Percentiles rank a stretch among this genome's conserved stretches.
Conservation (phyloP, 2,329 filamentous ascomycete species). For the Diplodia corticola region DNA sequence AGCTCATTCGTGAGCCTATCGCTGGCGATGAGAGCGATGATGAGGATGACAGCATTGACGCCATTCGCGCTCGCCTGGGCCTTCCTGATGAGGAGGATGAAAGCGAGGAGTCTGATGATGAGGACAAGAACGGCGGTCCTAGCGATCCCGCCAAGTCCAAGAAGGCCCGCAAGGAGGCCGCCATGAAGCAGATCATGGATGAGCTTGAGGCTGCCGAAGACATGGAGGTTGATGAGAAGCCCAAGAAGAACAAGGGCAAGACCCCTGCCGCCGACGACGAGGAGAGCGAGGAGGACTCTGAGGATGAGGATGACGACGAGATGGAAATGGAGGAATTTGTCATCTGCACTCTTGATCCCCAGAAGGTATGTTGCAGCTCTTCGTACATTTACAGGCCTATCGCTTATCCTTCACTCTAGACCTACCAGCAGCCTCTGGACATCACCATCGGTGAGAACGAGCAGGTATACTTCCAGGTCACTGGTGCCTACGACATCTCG, state of each 20-base stretch:
- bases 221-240: conserved; percentile 66
- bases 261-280: conserved; percentile 65
- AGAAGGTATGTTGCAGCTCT: conserved; percentile 64
- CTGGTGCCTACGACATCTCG: conserved; percentile 85
- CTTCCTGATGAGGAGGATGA: conserved; percentile 41
- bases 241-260: conserved; percentile 61
- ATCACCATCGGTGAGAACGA: conserved; percentile 88
- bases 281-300: conserved; percentile 67
- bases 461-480: conserved; percentile 87
- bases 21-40: conserved; percentile 62
- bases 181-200: conserved; percentile 74
- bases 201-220: conserved; percentile 69
- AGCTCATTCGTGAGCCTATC: conserved; percentile 75
- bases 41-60: conserved; percentile 49
- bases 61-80: conserved; percentile 41
- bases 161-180: conserved; percentile 78
- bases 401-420: conserved; percentile 54
- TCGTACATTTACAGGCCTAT: neutral
- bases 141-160: conserved; percentile 89
- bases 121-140: conserved; percentile 82
- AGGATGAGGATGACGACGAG: conserved; percentile 52
- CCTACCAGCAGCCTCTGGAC: conserved; percentile 93
- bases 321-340: conserved; percentile 82
- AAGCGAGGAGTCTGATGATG: conserved; percentile 48
- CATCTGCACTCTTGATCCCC: conserved; percentile 91